phyloP scores from a whole-genome alignment of 108 stramenopile genomes.

The Pseudonitzschia multistriata region DNA sequence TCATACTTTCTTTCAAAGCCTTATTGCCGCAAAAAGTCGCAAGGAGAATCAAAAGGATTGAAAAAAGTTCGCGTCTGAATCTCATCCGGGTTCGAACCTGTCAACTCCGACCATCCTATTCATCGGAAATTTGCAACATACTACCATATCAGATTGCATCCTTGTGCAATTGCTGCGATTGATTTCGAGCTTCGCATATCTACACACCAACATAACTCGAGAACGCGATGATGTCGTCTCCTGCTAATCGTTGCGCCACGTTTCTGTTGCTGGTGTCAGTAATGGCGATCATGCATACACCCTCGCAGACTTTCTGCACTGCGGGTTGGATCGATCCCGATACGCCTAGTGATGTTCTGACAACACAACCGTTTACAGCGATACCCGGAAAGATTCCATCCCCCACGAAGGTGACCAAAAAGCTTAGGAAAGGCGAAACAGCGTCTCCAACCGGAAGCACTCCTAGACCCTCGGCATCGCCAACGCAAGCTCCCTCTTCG shows the following conservation, averaged over 20 bases:
- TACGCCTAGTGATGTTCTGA: conserved; percentile 67
- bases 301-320: not conserved
- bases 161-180: too few relatives aligned
- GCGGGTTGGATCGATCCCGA: conserved; percentile 95
- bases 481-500: conserved; percentile 37
- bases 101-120: too few relatives aligned
- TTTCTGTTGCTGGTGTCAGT: not conserved
- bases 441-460: conserved; percentile 22
- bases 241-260: not conserved
- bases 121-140: too few relatives aligned
- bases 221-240: not conserved
- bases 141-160: too few relatives aligned
- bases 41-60: too few relatives aligned
- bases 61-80: too few relatives aligned
- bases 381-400: conserved; percentile 24
- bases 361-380: conserved; percentile 36
- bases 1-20: too few relatives aligned
- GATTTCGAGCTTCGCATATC: too few relatives aligned
- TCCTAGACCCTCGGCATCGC: conserved; percentile 27
- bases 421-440: conserved; percentile 4
- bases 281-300: not conserved
- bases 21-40: too few relatives aligned
- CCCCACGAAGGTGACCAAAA: conserved; percentile 5
- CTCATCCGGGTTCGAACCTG: too few relatives aligned
- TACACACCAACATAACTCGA: too few relatives aligned